phyloP scores from a whole-genome alignment of 495 filamentous ascomycete genomes.

The Trichoderma asperelloides region DNA sequence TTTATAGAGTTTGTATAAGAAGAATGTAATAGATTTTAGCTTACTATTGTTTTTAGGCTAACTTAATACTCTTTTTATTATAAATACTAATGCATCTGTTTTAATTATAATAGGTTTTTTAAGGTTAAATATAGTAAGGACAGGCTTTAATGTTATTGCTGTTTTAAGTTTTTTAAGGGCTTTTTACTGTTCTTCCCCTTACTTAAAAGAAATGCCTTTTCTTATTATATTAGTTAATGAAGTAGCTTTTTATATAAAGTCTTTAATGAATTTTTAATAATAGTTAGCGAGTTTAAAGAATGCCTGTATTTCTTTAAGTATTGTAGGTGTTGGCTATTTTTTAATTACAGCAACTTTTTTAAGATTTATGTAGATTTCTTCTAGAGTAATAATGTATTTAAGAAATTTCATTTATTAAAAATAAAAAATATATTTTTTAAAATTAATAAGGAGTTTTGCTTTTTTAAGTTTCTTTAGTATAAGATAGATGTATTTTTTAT shows the following conservation, averaged over 20 bases:
- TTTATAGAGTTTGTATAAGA: too few relatives aligned
- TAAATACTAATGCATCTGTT: too few relatives aligned
- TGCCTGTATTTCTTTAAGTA: not conserved
- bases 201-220: not conserved
- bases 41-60: too few relatives aligned
- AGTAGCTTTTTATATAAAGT: not conserved
- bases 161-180: not conserved
- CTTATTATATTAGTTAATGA: not conserved
- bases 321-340: not conserved
- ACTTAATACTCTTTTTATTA: too few relatives aligned
- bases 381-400: not conserved
- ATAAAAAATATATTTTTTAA: too few relatives aligned
- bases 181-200: not conserved
- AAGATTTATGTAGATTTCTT: not conserved
- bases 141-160: not conserved
- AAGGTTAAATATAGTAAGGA: not conserved
- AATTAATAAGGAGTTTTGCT: too few relatives aligned
- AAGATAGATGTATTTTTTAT: not conserved
- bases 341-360: not conserved
- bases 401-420: too few relatives aligned
- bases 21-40: too few relatives aligned
- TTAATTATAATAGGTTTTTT: too few relatives aligned
- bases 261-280: constrained; percentile 7
- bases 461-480: not conserved
- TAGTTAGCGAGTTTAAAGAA: not conserved